Base-by-base conservation (phyloP, 257 asterid species). In the Asclepias syriaca region DNA sequence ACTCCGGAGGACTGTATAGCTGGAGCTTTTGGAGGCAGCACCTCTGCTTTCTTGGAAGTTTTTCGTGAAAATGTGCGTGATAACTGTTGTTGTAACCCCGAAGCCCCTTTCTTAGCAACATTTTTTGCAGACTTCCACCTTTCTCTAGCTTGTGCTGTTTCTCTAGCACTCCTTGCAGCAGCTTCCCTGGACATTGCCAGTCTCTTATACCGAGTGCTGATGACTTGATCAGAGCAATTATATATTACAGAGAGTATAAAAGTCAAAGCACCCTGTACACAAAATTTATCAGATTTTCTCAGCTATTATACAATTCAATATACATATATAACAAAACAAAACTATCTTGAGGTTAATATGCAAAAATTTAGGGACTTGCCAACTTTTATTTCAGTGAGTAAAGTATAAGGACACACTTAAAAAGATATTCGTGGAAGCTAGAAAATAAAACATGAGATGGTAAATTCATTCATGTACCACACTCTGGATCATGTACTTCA, bases 221-320 rank as follows among this genome's bases (percentile, higher is more conserved):
- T 88, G 80, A 93, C 87, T 86, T 87, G 98, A 77, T 89, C 98
- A 50, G 98, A 93, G 86, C 83, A 93, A 85, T 90, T 93, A 81
- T 93, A 93, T 78, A 93, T 82, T 73, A 93, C 74, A 74, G 88
- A 80, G 69, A 93, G 83, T 75, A 89, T 80, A 86, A 90, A 84
- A 87, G 86, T 86, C 87, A 93, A 76, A 24, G 65, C 82, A 56
- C 90, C 96, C 98, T 93, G 82, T 85, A 80, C 48, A 66, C 67
- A 72, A 48, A 40, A 70, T 69, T 58, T 3, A 32, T 74, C 75
- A 80, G 77, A 72, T 78, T 53, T 60, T 65, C 16, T 57, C 29
- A 8, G 22, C 12, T 16, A 16, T 27, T 22, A 21, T 19, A 37
- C 61, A 45, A 32, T 68, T 66, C 46, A 8, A 18, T 7, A n/a